Conservation (phyloP, 169 alveolate genomes). For the Perkinsus olseni region DNA sequence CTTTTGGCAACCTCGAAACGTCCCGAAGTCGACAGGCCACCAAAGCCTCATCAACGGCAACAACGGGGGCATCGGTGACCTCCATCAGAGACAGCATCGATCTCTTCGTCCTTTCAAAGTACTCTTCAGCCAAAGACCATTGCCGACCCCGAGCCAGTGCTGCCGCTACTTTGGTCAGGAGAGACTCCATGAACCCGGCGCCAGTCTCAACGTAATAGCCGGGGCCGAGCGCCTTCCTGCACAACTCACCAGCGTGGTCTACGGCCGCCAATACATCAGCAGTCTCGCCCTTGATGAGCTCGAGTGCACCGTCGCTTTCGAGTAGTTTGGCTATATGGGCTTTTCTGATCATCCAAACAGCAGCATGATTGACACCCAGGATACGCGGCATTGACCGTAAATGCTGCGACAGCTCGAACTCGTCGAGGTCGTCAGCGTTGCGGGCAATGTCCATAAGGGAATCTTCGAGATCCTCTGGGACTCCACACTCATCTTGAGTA, state of each 20-base stretch:
- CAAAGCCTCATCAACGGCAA: not conserved
- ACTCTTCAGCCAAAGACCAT: not conserved
- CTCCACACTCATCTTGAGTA: not conserved
- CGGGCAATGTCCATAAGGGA: not conserved
- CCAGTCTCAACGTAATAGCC: not conserved
- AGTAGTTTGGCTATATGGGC: not conserved
- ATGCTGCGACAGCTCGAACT: not conserved
- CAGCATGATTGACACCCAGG: not conserved
- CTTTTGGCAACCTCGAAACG: not conserved
- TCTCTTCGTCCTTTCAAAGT: not conserved
- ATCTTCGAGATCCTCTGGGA: not conserved
- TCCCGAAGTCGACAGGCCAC: not conserved
- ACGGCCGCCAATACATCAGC: not conserved
- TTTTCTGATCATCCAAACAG: not conserved
- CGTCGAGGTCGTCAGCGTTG: not conserved
- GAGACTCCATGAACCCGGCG: not conserved
- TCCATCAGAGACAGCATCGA: not conserved
- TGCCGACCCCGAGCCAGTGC: not conserved
- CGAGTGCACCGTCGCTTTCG: not conserved
- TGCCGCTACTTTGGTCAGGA: not conserved
- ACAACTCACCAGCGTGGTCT: not conserved
- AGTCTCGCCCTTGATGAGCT: not conserved
- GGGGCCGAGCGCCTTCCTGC: not conserved
- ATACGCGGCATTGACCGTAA: not conserved
- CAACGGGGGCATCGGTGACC: not conserved